Percentiles rank a stretch among this genome's conserved stretches.
Evolutionary conservation across 23 red algal genomes (phyloP).

Genomic region (Pyropia yezoensis): DNA sequence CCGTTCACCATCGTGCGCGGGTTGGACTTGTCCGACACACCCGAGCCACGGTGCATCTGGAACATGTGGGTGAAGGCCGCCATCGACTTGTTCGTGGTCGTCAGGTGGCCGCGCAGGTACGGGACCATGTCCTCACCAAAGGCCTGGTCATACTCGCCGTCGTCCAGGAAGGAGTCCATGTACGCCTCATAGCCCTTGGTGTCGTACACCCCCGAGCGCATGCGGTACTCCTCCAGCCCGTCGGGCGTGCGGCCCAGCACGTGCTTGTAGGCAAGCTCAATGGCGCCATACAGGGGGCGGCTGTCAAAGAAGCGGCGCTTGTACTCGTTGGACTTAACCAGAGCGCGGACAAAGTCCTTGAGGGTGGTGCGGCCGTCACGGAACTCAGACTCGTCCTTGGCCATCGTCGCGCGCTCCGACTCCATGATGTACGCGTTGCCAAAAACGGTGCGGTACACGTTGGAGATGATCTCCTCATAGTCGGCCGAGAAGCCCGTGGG

Average conservation of each 20-base stretch:
- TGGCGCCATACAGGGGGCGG: conserved; percentile 82
- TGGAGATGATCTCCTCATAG: conserved; percentile 69
- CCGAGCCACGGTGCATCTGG: conserved; percentile 54
- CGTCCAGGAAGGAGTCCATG: conserved; percentile 89
- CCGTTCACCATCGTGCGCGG: conserved; percentile 54
- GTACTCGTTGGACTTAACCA: conserved; percentile 79
- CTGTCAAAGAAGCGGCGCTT: conserved; percentile 68
- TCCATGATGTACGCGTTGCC: conserved; percentile 95
- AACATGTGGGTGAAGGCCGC: conserved; percentile 89
- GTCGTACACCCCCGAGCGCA: conserved; percentile 76
- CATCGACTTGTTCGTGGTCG: conserved; percentile 69
- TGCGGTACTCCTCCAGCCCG: conserved; percentile 62
- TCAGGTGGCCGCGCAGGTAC: conserved; percentile 63
- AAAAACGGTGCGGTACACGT: conserved; percentile 65
- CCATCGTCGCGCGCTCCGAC: conserved; percentile 68
- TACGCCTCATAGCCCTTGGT: conserved; percentile 66
- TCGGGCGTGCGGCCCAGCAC: conserved; percentile 80
- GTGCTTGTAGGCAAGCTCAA: conserved; percentile 85
- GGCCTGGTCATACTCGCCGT: conserved; percentile 61
- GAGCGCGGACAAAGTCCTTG: conserved; percentile 76
- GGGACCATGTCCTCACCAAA: conserved; percentile 71
- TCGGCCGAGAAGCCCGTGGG: conserved; percentile 52
- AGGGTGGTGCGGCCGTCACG: conserved; percentile 52
- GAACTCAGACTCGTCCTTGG: conserved; percentile 73
- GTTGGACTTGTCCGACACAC: conserved; percentile 75